A percentile compares a stretch with the other conserved stretches of the same genome.
Evolutionary conservation across 352 stramenopile species (phyloP).

Genomic region (Phytophthora niederhauseri): DNA sequence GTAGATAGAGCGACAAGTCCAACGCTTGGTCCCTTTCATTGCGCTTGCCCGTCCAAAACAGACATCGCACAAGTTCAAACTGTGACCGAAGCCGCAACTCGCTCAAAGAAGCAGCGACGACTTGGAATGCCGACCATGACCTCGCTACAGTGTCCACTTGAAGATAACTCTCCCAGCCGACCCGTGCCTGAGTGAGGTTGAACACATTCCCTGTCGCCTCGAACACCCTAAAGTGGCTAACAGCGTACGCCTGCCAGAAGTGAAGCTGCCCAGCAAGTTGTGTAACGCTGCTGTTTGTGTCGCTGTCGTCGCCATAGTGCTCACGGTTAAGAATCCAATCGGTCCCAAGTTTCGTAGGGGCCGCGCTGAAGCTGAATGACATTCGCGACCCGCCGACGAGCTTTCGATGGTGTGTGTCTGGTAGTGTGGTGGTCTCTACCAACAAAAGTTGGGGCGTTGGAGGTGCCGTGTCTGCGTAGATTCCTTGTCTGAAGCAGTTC

Average conservation of each 20-base stretch:
- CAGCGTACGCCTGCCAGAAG: constrained; percentile 66
- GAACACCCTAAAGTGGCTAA: constrained; percentile 59
- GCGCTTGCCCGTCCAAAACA: constrained; percentile 43
- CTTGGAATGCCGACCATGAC: constrained; percentile 25
- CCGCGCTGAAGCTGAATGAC: constrained; percentile 60
- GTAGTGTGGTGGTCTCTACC: not conserved
- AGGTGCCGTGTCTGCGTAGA: constrained; percentile 21
- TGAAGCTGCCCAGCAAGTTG: constrained; percentile 29
- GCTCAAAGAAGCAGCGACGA: constrained; percentile 10
- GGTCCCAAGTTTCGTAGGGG: constrained; percentile 31
- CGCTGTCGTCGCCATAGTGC: not conserved
- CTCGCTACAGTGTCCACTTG: constrained; percentile 15
- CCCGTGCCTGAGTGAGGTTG: constrained; percentile 47
- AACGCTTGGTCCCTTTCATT: constrained; percentile 32
- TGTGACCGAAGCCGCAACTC: constrained; percentile 36
- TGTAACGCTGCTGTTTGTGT: constrained; percentile 6
- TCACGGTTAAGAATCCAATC: constrained; percentile 36
- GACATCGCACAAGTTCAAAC: constrained; percentile 43
- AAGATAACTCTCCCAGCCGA: constrained; percentile 55
- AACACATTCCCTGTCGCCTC: constrained; percentile 51
- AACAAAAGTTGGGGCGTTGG: not conserved
- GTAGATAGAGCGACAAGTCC: constrained; percentile 24
- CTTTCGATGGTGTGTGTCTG: constrained; percentile 1
- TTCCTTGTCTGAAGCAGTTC: constrained; percentile 51
- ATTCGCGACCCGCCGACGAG: constrained; percentile 41